These are phyloP conservation scores for Xylariales sp. DNA, from an alignment of 2,329 filamentous ascomycete species.

Conservation along the genomic window DNA sequence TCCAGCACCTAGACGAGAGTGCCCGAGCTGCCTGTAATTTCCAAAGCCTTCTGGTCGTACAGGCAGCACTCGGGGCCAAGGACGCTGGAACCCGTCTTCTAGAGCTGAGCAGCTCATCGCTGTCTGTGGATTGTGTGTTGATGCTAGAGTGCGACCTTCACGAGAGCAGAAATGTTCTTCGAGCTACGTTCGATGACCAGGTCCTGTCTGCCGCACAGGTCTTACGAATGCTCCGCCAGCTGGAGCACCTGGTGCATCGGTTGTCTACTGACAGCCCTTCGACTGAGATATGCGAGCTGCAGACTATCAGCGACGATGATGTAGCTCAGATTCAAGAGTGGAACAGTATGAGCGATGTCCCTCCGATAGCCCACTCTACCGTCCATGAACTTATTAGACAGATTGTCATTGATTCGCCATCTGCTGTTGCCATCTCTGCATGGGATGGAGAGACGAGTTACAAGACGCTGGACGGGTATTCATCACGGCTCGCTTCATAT, in stretches of 20 bases:
- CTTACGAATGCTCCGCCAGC: neutral
- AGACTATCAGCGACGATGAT: neutral
- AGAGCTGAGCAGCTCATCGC: conserved; percentile 3
- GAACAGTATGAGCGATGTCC: too few relatives aligned
- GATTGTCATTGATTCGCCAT: too few relatives aligned
- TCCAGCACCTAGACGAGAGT: conserved; percentile 2
- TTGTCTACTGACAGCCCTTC: neutral
- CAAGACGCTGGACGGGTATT: neutral
- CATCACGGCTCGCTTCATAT: neutral
- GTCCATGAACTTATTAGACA: too few relatives aligned
- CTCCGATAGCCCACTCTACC: too few relatives aligned
- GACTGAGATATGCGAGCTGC: neutral
- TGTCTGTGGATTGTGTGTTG: conserved; percentile 5
- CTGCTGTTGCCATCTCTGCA: neutral
- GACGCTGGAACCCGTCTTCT: neutral
- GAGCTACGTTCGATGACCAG: conserved; percentile 8
- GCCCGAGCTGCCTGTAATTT: conserved; percentile 8
- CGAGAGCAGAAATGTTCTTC: neutral
- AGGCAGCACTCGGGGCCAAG: neutral
- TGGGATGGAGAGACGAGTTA: conserved; percentile 1
- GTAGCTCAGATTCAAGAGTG: neutral
- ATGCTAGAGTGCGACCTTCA: conserved; percentile 7
- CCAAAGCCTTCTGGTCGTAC: conserved; percentile 6
- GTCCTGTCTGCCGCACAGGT: neutral
- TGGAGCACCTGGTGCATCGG: conserved; percentile 3